These are phyloP conservation scores for Podospora tetraspora DNA, from an alignment of 495 filamentous ascomycete genomes.

Conservation along the genomic window DNA sequence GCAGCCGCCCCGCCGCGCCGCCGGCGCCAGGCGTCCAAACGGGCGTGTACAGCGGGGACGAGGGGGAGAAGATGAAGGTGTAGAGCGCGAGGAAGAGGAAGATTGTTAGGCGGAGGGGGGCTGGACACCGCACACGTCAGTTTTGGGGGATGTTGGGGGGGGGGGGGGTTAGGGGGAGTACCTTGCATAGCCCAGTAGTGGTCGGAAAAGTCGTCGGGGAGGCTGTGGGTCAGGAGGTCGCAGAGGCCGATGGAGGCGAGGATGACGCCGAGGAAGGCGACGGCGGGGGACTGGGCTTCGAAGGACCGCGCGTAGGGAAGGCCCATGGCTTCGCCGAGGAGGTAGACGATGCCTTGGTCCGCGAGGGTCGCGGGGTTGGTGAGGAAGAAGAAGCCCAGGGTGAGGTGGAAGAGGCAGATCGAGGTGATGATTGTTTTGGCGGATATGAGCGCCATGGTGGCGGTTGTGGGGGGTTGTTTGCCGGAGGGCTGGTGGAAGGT, in stretches of 20 bases:
- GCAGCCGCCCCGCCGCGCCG: background rate
- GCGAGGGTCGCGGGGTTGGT: constrained; percentile 61
- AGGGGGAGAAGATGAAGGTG: constrained; percentile 53
- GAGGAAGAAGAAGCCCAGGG: constrained; percentile 76
- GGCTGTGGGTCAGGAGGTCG: constrained; percentile 66
- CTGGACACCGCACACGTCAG: constrained; percentile 19
- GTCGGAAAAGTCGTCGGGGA: constrained; percentile 62
- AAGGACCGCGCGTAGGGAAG: constrained; percentile 55
- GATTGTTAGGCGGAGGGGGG: constrained; percentile 59
- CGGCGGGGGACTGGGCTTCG: constrained; percentile 56
- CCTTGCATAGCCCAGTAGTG: constrained; percentile 65
- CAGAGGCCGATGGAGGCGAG: constrained; percentile 61
- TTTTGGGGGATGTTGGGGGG: too few species aligned
- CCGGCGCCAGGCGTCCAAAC: background rate
- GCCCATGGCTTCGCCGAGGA: constrained; percentile 76
- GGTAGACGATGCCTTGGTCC: constrained; percentile 74
- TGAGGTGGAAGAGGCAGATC: constrained; percentile 74
- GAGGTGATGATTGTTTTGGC: constrained; percentile 70
- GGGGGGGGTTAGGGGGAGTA: constrained; percentile 1
- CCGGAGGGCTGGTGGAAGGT: background rate
- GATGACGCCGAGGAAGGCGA: constrained; percentile 65
- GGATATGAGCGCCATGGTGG: constrained; percentile 71
- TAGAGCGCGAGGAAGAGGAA: constrained; percentile 64
- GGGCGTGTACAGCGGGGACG: constrained; percentile 32
- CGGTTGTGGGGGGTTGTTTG: background rate